These are phyloP conservation scores for Aspergillus olivimuriae DNA, from an alignment of 495 filamentous ascomycete genomes.

Conservation along the genomic window DNA sequence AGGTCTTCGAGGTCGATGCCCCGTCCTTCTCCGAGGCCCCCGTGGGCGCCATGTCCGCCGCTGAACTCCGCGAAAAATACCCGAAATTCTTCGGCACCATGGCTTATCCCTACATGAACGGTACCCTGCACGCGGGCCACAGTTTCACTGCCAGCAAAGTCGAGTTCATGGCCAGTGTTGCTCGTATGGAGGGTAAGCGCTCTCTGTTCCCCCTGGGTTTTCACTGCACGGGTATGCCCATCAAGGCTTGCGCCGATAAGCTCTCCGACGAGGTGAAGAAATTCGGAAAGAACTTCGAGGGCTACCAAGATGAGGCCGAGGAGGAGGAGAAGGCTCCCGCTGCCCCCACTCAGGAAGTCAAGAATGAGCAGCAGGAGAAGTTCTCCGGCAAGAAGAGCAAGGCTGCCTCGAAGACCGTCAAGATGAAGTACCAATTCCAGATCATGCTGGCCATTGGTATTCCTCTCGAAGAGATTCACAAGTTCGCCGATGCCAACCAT, in stretches of 20 bases:
- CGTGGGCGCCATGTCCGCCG: conserved; percentile 58
- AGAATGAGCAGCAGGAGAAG: conserved; percentile 81
- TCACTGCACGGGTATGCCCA: conserved; percentile 97
- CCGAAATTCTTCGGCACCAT: conserved; percentile 94
- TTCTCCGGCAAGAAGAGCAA: conserved; percentile 94
- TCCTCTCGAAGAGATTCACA: conserved; percentile 78
- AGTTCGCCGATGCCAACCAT: conserved; percentile 79
- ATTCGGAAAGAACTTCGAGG: conserved; percentile 84
- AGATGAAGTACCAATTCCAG: conserved; percentile 85
- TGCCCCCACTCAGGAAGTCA: conserved; percentile 53
- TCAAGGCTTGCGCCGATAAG: conserved; percentile 96
- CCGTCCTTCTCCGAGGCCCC: conserved; percentile 71
- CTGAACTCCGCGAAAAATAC: conserved; percentile 67
- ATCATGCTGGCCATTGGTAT: conserved; percentile 85
- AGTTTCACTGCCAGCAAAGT: conserved; percentile 84
- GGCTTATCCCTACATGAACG: conserved; percentile 97
- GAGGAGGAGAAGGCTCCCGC: conserved; percentile 34
- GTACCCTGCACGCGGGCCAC: conserved; percentile 86
- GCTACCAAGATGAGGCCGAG: conserved; percentile 57
- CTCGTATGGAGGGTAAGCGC: conserved; percentile 83
- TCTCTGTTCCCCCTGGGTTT: conserved; percentile 85
- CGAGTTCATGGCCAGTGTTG: conserved; percentile 79
- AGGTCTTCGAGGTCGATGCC: conserved; percentile 78
- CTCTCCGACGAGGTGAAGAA: conserved; percentile 78
- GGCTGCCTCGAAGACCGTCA: conserved; percentile 81